Evolutionary conservation across 2,329 filamentous ascomycete species (phyloP).

Genomic region (Sporothrix mexicana): DNA sequence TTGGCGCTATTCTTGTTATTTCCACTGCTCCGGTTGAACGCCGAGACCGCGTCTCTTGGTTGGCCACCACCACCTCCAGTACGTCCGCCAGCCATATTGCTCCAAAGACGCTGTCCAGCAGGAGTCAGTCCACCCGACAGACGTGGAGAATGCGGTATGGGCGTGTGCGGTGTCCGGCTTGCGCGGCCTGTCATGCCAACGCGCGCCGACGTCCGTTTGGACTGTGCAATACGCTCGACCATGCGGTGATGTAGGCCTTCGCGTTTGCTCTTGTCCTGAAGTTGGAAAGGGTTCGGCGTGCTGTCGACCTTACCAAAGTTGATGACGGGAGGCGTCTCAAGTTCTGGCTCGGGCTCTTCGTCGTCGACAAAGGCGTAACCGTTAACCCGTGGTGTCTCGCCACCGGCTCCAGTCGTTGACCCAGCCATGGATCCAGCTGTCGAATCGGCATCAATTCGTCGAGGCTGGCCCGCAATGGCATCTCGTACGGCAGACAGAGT

Average conservation of each 20-base stretch:
- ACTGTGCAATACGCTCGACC: constrained; percentile 79
- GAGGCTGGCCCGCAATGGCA: constrained; percentile 76
- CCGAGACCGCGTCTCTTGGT: constrained; percentile 35
- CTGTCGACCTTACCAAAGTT: constrained; percentile 64
- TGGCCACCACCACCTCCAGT: constrained; percentile 46
- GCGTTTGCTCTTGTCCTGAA: constrained; percentile 74
- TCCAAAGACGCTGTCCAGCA: constrained; percentile 72
- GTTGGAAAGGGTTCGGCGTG: constrained; percentile 79
- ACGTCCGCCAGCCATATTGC: constrained; percentile 53
- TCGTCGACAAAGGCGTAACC: constrained; percentile 96
- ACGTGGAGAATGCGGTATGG: constrained; percentile 70
- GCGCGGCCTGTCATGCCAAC: constrained; percentile 65
- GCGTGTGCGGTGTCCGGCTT: constrained; percentile 67
- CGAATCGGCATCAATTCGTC: constrained; percentile 66
- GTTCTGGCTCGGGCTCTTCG: constrained; percentile 54
- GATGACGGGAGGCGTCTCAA: constrained; percentile 52
- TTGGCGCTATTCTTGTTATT: constrained; percentile 13
- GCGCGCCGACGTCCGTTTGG: constrained; percentile 67
- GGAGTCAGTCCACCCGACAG: constrained; percentile 69
- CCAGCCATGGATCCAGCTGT: constrained; percentile 42
- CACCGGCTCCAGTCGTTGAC: constrained; percentile 57
- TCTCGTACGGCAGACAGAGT: constrained; percentile 84
- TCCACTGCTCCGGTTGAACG: constrained; percentile 31
- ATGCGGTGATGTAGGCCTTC: constrained; percentile 85
- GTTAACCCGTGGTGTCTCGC: constrained; percentile 87